phyloP scores from a whole-genome alignment of 2,329 filamentous ascomycete genomes.

The Moelleriella libera region DNA sequence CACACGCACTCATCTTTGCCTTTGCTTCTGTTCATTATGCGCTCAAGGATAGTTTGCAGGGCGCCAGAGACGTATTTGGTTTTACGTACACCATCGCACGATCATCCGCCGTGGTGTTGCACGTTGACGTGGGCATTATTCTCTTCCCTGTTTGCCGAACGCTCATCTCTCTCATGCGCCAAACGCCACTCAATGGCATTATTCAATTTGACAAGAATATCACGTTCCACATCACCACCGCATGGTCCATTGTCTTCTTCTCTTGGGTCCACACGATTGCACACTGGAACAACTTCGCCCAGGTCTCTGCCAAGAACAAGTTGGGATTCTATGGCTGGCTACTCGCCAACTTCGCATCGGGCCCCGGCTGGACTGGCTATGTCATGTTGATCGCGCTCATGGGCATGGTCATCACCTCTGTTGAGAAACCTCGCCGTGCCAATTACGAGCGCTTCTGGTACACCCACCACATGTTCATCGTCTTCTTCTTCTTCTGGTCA shows the following conservation, averaged over 20 bases:
- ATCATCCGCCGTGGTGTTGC: slow-evolving; percentile 61
- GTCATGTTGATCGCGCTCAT: slow-evolving; percentile 69
- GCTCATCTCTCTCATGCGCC: slow-evolving; percentile 65
- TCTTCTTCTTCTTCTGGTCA: slow-evolving; percentile 89
- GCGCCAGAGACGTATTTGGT: slow-evolving; percentile 54
- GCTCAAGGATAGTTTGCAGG: slow-evolving; percentile 59
- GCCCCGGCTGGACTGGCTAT: slow-evolving; percentile 77
- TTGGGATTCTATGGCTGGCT: slow-evolving; percentile 68
- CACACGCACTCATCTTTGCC: slow-evolving; percentile 64
- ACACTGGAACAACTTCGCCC: slow-evolving; percentile 78
- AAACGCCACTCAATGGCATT: slow-evolving; percentile 73
- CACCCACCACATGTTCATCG: slow-evolving; percentile 73
- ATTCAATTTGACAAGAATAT: slow-evolving; percentile 86
- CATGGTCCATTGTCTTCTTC: slow-evolving; percentile 81
- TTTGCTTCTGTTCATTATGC: slow-evolving; percentile 72
- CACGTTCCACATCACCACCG: slow-evolving; percentile 72
- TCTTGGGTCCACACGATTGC: slow-evolving; percentile 77
- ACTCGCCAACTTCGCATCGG: slow-evolving; percentile 62
- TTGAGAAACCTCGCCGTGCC: slow-evolving; percentile 63
- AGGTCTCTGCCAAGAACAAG: slow-evolving; percentile 59
- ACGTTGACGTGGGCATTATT: slow-evolving; percentile 69
- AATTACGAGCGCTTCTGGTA: slow-evolving; percentile 91
- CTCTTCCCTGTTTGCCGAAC: slow-evolving; percentile 74
- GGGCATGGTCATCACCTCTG: slow-evolving; percentile 63
- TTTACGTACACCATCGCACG: slow-evolving; percentile 65